These are phyloP conservation scores for Cyathus striatus DNA, from an alignment of 768 basidiomycete genomes.

Conservation along the genomic window DNA sequence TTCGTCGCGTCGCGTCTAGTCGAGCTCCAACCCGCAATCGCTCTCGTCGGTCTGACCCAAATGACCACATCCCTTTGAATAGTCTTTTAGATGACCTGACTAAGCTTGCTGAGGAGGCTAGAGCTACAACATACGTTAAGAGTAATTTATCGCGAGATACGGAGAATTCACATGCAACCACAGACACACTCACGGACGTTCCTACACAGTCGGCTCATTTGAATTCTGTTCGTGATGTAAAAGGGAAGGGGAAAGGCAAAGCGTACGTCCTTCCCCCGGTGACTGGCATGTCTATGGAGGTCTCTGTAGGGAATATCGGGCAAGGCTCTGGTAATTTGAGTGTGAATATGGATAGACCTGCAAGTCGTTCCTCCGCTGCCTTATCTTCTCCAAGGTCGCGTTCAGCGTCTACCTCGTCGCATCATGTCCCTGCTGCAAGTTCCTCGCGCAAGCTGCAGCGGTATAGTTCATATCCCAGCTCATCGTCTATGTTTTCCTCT, in stretches of 20 bases:
- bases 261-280: background rate
- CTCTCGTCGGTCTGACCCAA: no score
- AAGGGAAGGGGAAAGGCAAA: background rate
- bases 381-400: background rate
- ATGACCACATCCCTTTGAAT: no score
- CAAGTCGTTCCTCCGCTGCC: background rate
- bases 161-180: background rate
- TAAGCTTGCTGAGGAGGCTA: background rate
- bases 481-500: background rate
- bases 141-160: background rate
- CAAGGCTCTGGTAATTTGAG: background rate
- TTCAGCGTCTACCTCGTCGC: background rate
- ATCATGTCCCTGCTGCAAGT: background rate
- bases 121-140: background rate
- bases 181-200: background rate
- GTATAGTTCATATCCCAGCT: background rate
- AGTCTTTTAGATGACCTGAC: background rate
- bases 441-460: background rate
- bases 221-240: background rate
- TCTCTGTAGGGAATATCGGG: background rate
- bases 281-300: background rate
- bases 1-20: no score
- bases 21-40: no score
- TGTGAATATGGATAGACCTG: background rate
- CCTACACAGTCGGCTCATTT: no score